Evolutionary conservation across 2,329 filamentous ascomycete species (phyloP).

Genomic region (Ceratocystis variospora): DNA sequence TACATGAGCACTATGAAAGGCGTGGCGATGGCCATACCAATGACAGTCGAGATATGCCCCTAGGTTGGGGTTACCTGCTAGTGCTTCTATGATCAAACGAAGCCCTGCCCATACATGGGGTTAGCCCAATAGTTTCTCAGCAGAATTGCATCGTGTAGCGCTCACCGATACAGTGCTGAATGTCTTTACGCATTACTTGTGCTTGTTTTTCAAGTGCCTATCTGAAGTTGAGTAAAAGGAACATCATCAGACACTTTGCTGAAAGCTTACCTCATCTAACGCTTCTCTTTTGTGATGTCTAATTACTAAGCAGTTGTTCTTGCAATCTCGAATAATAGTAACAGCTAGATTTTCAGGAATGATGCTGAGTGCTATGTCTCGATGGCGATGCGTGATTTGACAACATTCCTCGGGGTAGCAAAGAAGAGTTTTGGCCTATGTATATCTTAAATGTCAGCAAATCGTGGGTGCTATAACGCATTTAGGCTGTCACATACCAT

Average conservation of each 20-base stretch:
- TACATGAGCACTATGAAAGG: not conserved
- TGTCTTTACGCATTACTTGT: not conserved
- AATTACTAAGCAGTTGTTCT: not conserved
- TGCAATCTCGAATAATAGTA: not conserved
- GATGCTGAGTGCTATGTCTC: not conserved
- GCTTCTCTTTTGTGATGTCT: not conserved
- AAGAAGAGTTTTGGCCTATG: not conserved
- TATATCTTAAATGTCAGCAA: not conserved
- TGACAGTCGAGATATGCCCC: not conserved
- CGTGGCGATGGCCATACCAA: not conserved
- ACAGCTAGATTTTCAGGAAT: not conserved
- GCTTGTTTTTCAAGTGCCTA: not conserved
- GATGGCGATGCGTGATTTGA: not conserved
- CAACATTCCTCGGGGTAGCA: not conserved
- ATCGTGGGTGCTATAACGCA: not conserved
- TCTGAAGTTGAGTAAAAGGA: not conserved
- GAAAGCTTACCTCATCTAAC: not conserved
- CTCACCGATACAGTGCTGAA: not conserved
- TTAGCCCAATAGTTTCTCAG: not conserved
- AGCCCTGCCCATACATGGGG: not conserved
- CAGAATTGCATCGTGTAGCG: not conserved
- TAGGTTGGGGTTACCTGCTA: constrained; percentile 1
- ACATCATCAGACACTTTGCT: not conserved
- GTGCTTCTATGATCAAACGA: constrained; percentile 19
- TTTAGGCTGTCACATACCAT: not conserved